Percentiles rank a stretch among this genome's conserved stretches.
Conservation (phyloP, 345 rosid species). For the Diplotaxis tenuifolia region DNA sequence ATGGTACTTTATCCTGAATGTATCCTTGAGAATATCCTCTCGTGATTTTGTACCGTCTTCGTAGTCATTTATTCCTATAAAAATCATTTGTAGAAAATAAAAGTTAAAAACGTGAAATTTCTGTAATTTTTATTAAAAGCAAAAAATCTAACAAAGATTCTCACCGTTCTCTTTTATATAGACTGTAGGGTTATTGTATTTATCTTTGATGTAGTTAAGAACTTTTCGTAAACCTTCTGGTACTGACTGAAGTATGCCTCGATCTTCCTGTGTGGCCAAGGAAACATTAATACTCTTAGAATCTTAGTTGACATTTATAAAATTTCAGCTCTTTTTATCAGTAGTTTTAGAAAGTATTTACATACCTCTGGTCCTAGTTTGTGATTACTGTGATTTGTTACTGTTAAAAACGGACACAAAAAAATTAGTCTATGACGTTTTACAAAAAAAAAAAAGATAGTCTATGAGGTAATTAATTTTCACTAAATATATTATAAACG, state of each 20-base stretch:
- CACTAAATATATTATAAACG: neutral
- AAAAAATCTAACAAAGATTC: neutral
- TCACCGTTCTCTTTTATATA: constrained; percentile 54
- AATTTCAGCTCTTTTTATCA: no score
- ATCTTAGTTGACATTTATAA: neutral
- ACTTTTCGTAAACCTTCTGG: constrained; percentile 23
- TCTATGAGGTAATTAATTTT: neutral
- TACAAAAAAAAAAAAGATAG: neutral
- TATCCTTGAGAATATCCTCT: constrained; percentile 29
- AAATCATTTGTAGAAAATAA: neutral
- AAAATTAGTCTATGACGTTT: neutral
- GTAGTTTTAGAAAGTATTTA: neutral
- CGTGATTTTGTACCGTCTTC: constrained; percentile 22
- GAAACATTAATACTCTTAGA: neutral
- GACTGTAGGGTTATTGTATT: constrained; percentile 44
- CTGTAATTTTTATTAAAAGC: neutral
- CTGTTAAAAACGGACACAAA: constrained; percentile 9
- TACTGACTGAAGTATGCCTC: neutral
- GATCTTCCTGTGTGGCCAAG: constrained; percentile 3
- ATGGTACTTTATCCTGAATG: constrained; percentile 25
- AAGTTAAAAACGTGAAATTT: neutral
- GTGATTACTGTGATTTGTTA: constrained; percentile 15
- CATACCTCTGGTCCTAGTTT: constrained; percentile 19
- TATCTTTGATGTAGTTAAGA: constrained; percentile 35
- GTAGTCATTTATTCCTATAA: constrained; percentile 17